Percentiles rank a stretch among this genome's conserved stretches.
phyloP scores from a whole-genome alignment of 2,329 filamentous ascomycete genomes.

The Pseudocercospora cruenta region DNA sequence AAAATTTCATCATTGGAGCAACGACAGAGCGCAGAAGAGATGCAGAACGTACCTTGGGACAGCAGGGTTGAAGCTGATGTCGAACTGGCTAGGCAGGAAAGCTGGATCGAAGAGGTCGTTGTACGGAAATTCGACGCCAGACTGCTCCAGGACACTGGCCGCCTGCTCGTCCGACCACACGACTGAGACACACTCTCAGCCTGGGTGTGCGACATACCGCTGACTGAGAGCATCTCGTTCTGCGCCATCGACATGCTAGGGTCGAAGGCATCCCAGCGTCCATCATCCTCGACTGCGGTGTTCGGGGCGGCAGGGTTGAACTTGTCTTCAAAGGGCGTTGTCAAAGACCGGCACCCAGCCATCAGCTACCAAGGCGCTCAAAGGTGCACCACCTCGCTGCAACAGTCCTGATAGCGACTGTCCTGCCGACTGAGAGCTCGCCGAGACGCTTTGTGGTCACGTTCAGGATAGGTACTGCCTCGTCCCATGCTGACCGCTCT shows the following conservation, averaged over 20 bases:
- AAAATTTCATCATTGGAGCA: constrained; percentile 31
- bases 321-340: neutral
- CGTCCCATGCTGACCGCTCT: constrained; percentile 45
- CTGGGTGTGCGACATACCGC: neutral
- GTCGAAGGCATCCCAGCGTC: constrained; percentile 14
- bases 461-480: constrained; percentile 53
- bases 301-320: constrained; percentile 5
- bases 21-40: neutral
- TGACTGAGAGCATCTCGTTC: neutral
- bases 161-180: constrained; percentile 21
- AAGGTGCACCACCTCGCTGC: constrained; percentile 51
- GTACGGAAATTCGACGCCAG: constrained; percentile 16
- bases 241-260: constrained; percentile 10
- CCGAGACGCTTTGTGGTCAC: constrained; percentile 48
- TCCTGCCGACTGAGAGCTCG: constrained; percentile 51
- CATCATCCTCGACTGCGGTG: constrained; percentile 19
- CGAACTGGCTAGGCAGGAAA: constrained; percentile 15
- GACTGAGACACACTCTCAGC: neutral
- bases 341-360: neutral
- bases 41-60: neutral
- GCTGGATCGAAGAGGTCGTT: constrained; percentile 19
- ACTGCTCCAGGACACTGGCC: constrained; percentile 14
- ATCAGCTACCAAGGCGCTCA: constrained; percentile 15
- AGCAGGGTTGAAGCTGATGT: constrained; percentile 28
- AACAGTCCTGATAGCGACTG: constrained; percentile 47